A percentile compares a stretch with the other conserved stretches of the same genome.
Conservation (phyloP, 2,329 filamentous ascomycete genomes). For the Fusarium sp. region DNA sequence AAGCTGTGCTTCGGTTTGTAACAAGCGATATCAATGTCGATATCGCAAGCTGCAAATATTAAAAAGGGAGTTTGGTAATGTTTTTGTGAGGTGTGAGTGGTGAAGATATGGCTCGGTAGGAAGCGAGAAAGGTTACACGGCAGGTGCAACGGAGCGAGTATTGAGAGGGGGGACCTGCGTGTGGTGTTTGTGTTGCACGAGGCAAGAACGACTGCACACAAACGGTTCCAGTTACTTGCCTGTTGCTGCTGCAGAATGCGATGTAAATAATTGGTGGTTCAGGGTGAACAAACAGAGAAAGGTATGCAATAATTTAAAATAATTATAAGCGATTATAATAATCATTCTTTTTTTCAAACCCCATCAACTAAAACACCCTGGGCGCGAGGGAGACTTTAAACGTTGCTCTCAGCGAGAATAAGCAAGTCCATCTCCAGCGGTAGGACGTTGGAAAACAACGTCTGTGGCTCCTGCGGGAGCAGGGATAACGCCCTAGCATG, state of each 20-base stretch:
- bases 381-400: conserved; percentile 48
- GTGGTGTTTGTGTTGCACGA: conserved; percentile 37
- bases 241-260: conserved; percentile 10
- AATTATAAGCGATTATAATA: conserved; percentile 11
- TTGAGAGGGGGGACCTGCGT: conserved; percentile 24
- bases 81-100: conserved; percentile 40
- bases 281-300: conserved; percentile 1
- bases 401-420: conserved; percentile 40
- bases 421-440: conserved; percentile 43
- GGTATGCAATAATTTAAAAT: conserved; percentile 23
- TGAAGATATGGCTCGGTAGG: conserved; percentile 18
- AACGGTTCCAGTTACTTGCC: conserved; percentile 18
- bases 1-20: conserved; percentile 32
- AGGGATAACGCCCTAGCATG: conserved; percentile 44
- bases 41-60: conserved; percentile 31
- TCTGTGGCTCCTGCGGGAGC: conserved; percentile 46
- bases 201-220: conserved; percentile 35
- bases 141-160: conserved; percentile 42
- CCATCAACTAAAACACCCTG: conserved; percentile 22
- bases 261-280: background rate
- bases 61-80: conserved; percentile 23
- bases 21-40: conserved; percentile 19
- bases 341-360: conserved; percentile 18
- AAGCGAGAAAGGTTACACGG: conserved; percentile 30
- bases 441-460: conserved; percentile 45